Evolutionary conservation across 352 stramenopile genomes (phyloP).

Genomic region (Pythium pyrilobum): DNA sequence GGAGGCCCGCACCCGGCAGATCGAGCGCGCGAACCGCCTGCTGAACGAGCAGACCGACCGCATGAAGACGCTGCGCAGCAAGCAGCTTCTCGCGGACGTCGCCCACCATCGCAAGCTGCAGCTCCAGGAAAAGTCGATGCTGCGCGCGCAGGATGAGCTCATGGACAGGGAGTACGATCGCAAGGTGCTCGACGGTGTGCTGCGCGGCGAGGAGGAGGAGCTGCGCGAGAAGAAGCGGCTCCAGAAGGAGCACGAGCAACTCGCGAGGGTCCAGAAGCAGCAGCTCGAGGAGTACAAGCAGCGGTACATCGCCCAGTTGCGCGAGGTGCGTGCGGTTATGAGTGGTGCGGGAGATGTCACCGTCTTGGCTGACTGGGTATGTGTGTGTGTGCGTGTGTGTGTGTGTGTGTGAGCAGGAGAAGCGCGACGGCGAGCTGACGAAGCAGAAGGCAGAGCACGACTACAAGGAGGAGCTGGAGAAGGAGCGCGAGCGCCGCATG

Average conservation of each 20-base stretch:
- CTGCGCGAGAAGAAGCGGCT: constrained; percentile 32
- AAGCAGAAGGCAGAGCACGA: constrained; percentile 59
- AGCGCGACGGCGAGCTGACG: constrained; percentile 58
- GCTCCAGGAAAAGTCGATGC: constrained; percentile 62
- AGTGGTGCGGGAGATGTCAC: not conserved
- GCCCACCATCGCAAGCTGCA: constrained; percentile 83
- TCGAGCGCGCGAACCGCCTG: constrained; percentile 77
- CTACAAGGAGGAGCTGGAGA: constrained; percentile 45
- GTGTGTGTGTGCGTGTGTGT: no score
- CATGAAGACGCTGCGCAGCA: constrained; percentile 88
- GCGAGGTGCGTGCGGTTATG: constrained; percentile 30
- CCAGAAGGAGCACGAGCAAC: constrained; percentile 39
- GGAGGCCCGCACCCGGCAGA: constrained; percentile 70
- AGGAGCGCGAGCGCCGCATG: constrained; percentile 35
- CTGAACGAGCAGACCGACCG: constrained; percentile 91
- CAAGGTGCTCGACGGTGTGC: constrained; percentile 42
- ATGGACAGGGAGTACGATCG: constrained; percentile 39
- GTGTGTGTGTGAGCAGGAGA: constrained; percentile 41
- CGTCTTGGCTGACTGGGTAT: no score
- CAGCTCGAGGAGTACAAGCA: constrained; percentile 86
- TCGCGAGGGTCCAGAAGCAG: constrained; percentile 59
- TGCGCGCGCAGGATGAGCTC: constrained; percentile 45
- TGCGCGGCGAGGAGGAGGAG: constrained; percentile 50
- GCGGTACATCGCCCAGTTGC: constrained; percentile 65
- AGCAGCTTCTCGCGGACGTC: constrained; percentile 84